Conservation (phyloP, 73 alveolate genomes). For the Uronychia binucleata region DNA sequence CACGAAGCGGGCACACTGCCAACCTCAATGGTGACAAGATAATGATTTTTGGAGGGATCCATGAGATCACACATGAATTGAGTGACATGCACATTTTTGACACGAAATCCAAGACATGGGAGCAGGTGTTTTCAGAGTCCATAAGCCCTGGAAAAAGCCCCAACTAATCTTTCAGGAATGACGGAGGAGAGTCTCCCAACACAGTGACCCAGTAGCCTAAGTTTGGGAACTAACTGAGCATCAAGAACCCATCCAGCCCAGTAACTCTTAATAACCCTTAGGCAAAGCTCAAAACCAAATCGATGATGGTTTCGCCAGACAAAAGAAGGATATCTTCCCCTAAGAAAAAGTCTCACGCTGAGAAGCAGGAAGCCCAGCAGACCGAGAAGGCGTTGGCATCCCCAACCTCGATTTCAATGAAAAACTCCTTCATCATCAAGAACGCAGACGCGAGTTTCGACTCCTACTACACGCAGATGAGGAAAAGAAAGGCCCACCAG, state of each 20-base stretch:
- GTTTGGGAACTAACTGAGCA: no score
- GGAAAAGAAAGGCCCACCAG: slow-evolving; percentile 46
- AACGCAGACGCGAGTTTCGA: slow-evolving; percentile 62
- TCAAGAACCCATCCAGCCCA: background rate
- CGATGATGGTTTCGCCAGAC: background rate
- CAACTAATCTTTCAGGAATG: background rate
- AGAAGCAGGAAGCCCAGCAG: background rate
- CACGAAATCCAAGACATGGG: slow-evolving; percentile 59
- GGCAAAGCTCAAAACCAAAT: background rate
- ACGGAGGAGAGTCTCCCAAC: slow-evolving; percentile 6
- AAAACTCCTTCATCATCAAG: slow-evolving; percentile 61
- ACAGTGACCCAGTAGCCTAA: no score
- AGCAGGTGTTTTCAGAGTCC: slow-evolving; percentile 62
- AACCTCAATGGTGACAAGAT: slow-evolving; percentile 37
- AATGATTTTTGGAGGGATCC: slow-evolving; percentile 78
- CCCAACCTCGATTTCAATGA: slow-evolving; percentile 70
- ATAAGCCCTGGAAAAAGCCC: slow-evolving; percentile 23
- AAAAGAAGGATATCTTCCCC: background rate
- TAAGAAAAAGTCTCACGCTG: background rate
- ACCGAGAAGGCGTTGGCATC: slow-evolving; percentile 34
- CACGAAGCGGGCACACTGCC: slow-evolving; percentile 66
- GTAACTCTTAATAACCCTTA: background rate
- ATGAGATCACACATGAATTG: slow-evolving; percentile 79
- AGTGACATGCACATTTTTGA: slow-evolving; percentile 71
- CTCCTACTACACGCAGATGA: slow-evolving; percentile 39